A percentile compares a stretch with the other conserved stretches of the same genome.
Evolutionary conservation across 352 stramenopile species (phyloP).

Genomic region (Blastocystis sp.): DNA sequence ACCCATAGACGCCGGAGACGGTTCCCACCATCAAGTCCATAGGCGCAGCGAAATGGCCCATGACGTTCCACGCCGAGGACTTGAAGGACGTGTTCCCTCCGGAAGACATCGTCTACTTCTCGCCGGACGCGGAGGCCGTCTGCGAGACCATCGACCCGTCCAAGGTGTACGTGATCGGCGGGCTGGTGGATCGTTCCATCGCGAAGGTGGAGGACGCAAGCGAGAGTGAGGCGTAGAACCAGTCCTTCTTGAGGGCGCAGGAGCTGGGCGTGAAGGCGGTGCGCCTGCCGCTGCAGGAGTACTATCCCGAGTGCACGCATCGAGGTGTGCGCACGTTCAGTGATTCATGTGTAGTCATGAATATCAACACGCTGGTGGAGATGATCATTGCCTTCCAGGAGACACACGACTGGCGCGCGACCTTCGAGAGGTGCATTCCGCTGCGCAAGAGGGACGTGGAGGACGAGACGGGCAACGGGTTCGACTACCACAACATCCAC

Average conservation of each 20-base stretch:
- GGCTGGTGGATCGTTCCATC: constrained; percentile 86
- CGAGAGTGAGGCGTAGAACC: not conserved
- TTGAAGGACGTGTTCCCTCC: constrained; percentile 31
- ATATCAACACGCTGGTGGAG: constrained; percentile 61
- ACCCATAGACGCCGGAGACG: constrained; percentile 11
- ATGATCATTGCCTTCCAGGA: constrained; percentile 42
- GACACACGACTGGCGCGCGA: constrained; percentile 23
- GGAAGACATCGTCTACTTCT: constrained; percentile 82
- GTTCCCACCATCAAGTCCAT: not conserved
- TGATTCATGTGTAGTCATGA: constrained; percentile 20
- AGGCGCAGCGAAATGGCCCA: constrained; percentile 27
- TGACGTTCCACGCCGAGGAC: constrained; percentile 35
- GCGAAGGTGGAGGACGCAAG: constrained; percentile 77
- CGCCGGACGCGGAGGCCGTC: constrained; percentile 82
- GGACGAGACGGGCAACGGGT: constrained; percentile 23
- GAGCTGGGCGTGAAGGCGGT: constrained; percentile 9
- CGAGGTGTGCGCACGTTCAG: not conserved
- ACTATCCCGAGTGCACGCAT: constrained; percentile 44
- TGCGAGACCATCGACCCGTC: constrained; percentile 78
- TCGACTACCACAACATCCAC: constrained; percentile 31
- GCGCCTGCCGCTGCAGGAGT: constrained; percentile 25
- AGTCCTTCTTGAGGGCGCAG: not conserved
- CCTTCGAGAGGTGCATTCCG: constrained; percentile 40
- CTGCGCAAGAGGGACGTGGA: constrained; percentile 11
- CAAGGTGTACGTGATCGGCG: constrained; percentile 83